Conservation (phyloP, 1,139 yeast species). For the Sugiyamaella neomexicana region DNA sequence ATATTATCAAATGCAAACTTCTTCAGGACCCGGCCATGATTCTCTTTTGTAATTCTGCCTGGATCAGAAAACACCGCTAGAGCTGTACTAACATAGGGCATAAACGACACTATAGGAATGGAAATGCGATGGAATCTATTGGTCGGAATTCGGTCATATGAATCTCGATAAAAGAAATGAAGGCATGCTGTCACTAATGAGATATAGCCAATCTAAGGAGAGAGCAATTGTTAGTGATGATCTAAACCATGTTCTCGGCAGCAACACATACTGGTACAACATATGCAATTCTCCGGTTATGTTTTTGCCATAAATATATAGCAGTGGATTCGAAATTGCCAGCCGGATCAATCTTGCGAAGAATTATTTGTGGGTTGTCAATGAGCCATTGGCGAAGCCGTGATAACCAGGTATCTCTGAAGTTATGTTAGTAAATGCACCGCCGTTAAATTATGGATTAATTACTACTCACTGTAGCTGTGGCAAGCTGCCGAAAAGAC, state of each 20-base stretch:
- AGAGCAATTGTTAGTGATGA: conserved; percentile 37
- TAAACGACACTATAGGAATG: conserved; percentile 34
- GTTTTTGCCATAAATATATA: conserved; percentile 1
- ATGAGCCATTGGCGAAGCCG: conserved; percentile 21
- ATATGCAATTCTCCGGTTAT: conserved; percentile 12
- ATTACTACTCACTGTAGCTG: conserved; percentile 39
- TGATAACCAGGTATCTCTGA: conserved; percentile 22
- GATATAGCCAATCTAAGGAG: conserved; percentile 44
- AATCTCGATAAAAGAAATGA: conserved; percentile 47
- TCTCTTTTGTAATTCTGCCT: conserved; percentile 44
- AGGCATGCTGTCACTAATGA: conserved; percentile 50
- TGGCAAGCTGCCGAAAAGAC: conserved; percentile 59
- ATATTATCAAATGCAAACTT: conserved; percentile 54
- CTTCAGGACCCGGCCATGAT: conserved; percentile 32
- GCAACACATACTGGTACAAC: conserved; percentile 13
- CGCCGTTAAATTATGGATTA: not conserved
- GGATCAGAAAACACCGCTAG: conserved; percentile 58
- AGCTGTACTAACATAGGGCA: conserved; percentile 47
- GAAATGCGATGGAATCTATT: conserved; percentile 25
- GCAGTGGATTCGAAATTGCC: conserved; percentile 10
- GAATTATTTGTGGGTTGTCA: conserved; percentile 4
- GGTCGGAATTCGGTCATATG: conserved; percentile 40
- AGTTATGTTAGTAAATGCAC: not conserved
- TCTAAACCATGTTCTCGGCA: no score
- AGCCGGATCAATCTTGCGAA: conserved; percentile 8